Evolutionary conservation across 768 basidiomycete species (phyloP).

Genomic region (Krasilnikovozyma curviuscula): DNA sequence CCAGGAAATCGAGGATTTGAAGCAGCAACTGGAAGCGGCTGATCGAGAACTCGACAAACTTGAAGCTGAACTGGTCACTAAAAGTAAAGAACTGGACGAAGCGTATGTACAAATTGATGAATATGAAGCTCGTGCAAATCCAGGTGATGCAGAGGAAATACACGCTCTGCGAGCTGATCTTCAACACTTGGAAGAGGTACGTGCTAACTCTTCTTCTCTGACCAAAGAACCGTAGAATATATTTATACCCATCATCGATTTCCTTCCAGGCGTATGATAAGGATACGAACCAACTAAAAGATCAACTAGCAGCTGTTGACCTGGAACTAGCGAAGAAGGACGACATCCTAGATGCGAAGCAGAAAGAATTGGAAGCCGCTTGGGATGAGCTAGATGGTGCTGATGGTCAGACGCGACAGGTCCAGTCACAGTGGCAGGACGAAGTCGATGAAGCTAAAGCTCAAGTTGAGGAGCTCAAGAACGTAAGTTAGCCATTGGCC

Average conservation of each 20-base stretch:
- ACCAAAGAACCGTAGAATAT: neutral
- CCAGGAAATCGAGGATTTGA: constrained; percentile 8
- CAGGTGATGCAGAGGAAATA: too few relatives aligned
- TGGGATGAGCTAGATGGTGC: constrained; percentile 4
- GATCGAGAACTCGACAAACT: neutral
- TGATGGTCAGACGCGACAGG: constrained; percentile 23
- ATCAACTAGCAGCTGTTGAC: constrained; percentile 28
- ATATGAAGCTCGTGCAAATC: constrained; percentile 58
- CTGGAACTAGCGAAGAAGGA: constrained; percentile 66
- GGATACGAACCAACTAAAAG: constrained; percentile 22
- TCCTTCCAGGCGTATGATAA: too few relatives aligned
- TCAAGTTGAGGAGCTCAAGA: constrained; percentile 49
- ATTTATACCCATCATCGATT: too few relatives aligned
- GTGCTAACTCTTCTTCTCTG: neutral
- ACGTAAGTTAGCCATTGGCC: constrained; percentile 17
- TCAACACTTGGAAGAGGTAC: constrained; percentile 18
- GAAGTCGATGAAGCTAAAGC: constrained; percentile 64
- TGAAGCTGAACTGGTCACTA: neutral
- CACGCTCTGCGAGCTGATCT: constrained; percentile 18
- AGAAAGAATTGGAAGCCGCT: constrained; percentile 17
- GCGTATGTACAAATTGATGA: constrained; percentile 64
- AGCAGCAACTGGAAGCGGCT: constrained; percentile 4
- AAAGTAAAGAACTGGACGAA: too few relatives aligned
- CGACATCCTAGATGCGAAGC: constrained; percentile 41
- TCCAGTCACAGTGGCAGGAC: constrained; percentile 70